Percentiles rank a stretch among this genome's conserved stretches.
These are phyloP conservation scores for Penicillium longicatenatum DNA, from an alignment of 495 filamentous ascomycete species.

Conservation along the genomic window DNA sequence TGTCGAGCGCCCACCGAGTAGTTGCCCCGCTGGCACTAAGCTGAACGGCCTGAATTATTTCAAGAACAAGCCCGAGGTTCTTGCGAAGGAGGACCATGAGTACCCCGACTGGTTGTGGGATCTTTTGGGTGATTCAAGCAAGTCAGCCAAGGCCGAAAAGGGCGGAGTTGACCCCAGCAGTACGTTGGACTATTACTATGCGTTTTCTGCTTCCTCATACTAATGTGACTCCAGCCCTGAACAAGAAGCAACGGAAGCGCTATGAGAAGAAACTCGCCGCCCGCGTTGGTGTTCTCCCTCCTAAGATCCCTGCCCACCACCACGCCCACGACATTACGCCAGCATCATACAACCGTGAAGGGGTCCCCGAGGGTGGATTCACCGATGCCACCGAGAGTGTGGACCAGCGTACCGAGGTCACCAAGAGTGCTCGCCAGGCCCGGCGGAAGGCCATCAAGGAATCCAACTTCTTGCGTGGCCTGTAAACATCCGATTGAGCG, in stretches of 20 bases:
- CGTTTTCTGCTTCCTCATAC: background rate
- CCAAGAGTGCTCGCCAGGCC: conserved; percentile 66
- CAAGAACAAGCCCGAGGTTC: conserved; percentile 69
- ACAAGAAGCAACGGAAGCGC: conserved; percentile 61
- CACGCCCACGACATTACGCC: conserved; percentile 83
- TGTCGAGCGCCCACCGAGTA: conserved; percentile 41
- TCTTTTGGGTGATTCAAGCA: conserved; percentile 59
- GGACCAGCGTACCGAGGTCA: conserved; percentile 45
- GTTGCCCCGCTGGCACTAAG: conserved; percentile 67
- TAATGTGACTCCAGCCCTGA: conserved; percentile 36
- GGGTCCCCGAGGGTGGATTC: conserved; percentile 28
- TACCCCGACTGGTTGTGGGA: conserved; percentile 94
- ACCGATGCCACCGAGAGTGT: conserved; percentile 37
- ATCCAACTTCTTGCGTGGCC: conserved; percentile 85
- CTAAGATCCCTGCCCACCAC: conserved; percentile 78
- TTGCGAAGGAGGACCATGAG: conserved; percentile 78
- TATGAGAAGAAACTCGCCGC: conserved; percentile 66
- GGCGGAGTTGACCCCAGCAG: conserved; percentile 55
- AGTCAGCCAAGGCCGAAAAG: conserved; percentile 35
- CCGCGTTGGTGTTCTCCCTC: conserved; percentile 64
- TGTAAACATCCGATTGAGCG: conserved; percentile 49
- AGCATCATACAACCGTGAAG: conserved; percentile 41
- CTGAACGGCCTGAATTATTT: conserved; percentile 85
- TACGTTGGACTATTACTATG: conserved; percentile 47
- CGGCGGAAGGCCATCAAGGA: conserved; percentile 85